Conservation (phyloP, 176 grass and related monocot genomes). For the Musa itinerans region DNA sequence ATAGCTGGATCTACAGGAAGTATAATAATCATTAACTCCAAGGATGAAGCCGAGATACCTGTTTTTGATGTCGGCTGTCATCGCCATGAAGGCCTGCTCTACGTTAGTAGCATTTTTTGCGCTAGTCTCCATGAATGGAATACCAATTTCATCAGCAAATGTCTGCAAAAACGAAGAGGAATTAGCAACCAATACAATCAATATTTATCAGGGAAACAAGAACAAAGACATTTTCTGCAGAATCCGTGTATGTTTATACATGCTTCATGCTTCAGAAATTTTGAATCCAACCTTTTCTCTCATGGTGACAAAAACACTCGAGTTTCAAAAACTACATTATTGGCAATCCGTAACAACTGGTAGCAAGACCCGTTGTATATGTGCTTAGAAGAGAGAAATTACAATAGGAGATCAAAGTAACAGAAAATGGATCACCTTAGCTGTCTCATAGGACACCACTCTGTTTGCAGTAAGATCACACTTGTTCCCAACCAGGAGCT, state of each 20-base stretch:
- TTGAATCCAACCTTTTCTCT: too few species aligned
- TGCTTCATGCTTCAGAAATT: not conserved
- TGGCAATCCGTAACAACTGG: not conserved
- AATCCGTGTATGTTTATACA: not conserved
- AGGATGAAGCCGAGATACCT: conserved; percentile 21
- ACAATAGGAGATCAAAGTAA: not conserved
- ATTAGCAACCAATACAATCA: not conserved
- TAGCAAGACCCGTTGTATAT: not conserved
- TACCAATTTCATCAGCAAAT: conserved; percentile 85
- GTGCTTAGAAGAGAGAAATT: not conserved
- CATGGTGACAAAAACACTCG: not conserved
- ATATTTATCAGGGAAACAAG: not conserved
- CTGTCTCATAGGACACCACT: conserved; percentile 64
- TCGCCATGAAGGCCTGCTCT: conserved; percentile 66
- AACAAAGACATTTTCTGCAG: not conserved
- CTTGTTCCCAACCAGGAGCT: conserved; percentile 84
- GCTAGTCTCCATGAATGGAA: conserved; percentile 90
- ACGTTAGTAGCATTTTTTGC: conserved; percentile 83
- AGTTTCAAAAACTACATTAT: not conserved
- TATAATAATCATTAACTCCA: not conserved
- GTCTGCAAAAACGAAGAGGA: conserved; percentile 26
- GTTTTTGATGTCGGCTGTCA: conserved; percentile 59
- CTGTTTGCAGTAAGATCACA: conserved; percentile 62
- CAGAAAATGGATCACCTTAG: conserved; percentile 33
- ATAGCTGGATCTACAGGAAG: not conserved